These are phyloP conservation scores for Rickenella mellea DNA, from an alignment of 768 basidiomycete genomes.

Conservation along the genomic window DNA sequence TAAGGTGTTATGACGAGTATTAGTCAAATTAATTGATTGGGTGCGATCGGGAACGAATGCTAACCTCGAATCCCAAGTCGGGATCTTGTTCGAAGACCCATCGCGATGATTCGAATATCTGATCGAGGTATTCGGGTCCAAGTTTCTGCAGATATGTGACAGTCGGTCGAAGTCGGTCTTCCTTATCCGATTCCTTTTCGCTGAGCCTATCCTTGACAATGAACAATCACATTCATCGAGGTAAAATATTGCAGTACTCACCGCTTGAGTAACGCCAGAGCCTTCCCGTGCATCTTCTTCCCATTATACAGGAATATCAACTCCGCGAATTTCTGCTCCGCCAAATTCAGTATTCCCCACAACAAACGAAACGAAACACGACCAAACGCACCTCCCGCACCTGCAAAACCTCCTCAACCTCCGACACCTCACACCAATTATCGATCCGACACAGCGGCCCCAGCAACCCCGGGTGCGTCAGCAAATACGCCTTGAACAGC, in stretches of 20 bases:
- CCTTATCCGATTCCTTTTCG: conserved; percentile 63
- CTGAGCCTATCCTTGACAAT: conserved; percentile 47
- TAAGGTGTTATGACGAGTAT: not conserved
- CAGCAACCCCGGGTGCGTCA: conserved; percentile 70
- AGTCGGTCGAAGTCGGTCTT: conserved; percentile 76
- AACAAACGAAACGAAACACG: not conserved
- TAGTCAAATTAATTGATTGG: not conserved
- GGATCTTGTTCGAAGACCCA: conserved; percentile 80
- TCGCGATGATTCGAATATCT: conserved; percentile 70
- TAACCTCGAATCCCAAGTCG: conserved; percentile 69
- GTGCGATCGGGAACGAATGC: not conserved
- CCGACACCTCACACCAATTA: conserved; percentile 96
- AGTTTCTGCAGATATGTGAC: conserved; percentile 88
- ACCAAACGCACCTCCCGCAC: conserved; percentile 56
- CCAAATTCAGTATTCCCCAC: conserved; percentile 2
- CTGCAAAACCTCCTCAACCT: conserved; percentile 82
- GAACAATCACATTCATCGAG: not conserved
- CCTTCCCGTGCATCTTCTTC: conserved; percentile 91
- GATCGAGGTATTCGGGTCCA: conserved; percentile 69
- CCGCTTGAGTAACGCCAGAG: conserved; percentile 77
- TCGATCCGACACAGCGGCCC: conserved; percentile 82
- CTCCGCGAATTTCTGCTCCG: conserved; percentile 75
- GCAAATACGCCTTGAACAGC: conserved; percentile 85
- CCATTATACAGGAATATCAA: conserved; percentile 87
- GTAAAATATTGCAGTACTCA: conserved; percentile 27